These are phyloP conservation scores for Mycoemilia scoparia DNA, from an alignment of 192 early-diverging fungal species.

Conservation along the genomic window DNA sequence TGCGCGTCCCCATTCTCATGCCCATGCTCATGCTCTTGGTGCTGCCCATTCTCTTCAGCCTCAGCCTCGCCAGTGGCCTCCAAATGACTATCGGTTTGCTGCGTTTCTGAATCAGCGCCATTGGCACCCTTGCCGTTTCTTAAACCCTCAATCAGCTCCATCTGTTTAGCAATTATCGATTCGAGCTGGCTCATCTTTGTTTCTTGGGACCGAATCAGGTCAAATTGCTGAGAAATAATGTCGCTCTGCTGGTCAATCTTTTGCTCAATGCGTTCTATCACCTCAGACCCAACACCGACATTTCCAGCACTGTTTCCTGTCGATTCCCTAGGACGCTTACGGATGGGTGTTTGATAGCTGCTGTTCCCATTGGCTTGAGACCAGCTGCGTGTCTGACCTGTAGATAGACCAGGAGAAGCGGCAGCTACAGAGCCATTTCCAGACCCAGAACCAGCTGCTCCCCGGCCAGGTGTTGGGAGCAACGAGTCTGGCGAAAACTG, in stretches of 20 bases:
- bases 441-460: background rate
- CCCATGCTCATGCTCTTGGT: too few species aligned
- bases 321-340: conserved; percentile 28
- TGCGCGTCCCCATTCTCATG: too few species aligned
- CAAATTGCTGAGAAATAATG: conserved; percentile 24
- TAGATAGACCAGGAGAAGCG: conserved; percentile 5
- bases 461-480: conserved; percentile 7
- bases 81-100: too few species aligned
- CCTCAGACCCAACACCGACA: conserved; percentile 13
- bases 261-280: conserved; percentile 22
- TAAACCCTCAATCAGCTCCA: too few species aligned
- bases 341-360: conserved; percentile 21
- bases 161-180: too few species aligned
- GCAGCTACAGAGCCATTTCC: conserved; percentile 10
- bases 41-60: too few species aligned
- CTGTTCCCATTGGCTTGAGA: conserved; percentile 26
- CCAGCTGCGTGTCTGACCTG: conserved; percentile 16
- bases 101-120: too few species aligned
- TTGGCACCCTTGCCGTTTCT: too few species aligned
- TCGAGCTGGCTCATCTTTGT: too few species aligned
- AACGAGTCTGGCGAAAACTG: conserved; percentile 25
- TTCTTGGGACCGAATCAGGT: conserved; percentile 13
- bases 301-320: too few species aligned
- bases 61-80: too few species aligned
- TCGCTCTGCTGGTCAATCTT: conserved; percentile 25